Evolutionary conservation across 306 rosid species (phyloP).

Genomic region (Vigna trinervia): DNA sequence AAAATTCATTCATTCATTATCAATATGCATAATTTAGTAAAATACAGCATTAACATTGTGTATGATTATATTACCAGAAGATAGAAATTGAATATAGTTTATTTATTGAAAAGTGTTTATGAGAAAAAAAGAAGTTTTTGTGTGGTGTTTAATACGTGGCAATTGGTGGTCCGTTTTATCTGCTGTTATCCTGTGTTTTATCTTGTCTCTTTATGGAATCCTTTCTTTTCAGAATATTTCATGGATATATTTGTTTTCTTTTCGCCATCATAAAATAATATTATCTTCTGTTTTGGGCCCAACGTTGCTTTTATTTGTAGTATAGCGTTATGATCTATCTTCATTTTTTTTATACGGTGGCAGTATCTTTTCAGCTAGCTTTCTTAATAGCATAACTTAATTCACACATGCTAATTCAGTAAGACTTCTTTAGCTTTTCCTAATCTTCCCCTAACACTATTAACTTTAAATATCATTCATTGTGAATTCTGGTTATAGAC

Average conservation of each 20-base stretch:
- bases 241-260: not conserved
- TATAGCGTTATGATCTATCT: not conserved
- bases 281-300: not conserved
- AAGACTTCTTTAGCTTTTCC: too few species aligned
- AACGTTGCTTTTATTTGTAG: not conserved
- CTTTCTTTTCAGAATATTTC: not conserved
- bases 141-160: constrained; percentile 27
- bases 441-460: too few species aligned
- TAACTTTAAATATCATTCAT: too few species aligned
- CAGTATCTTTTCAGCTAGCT: not conserved
- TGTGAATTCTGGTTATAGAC: too few species aligned
- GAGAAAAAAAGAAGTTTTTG: not conserved
- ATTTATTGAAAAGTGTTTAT: not conserved
- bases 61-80: not conserved
- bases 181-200: constrained; percentile 20
- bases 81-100: not conserved
- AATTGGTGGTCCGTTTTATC: constrained; percentile 13
- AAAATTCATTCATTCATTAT: not conserved
- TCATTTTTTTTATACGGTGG: not conserved
- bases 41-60: too few species aligned
- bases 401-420: not conserved
- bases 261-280: not conserved
- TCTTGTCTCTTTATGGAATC: constrained; percentile 18
- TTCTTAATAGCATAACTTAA: not conserved
- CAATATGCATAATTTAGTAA: not conserved